Conservation (phyloP, 2,329 filamentous ascomycete species). For the Alternaria postmessia region DNA sequence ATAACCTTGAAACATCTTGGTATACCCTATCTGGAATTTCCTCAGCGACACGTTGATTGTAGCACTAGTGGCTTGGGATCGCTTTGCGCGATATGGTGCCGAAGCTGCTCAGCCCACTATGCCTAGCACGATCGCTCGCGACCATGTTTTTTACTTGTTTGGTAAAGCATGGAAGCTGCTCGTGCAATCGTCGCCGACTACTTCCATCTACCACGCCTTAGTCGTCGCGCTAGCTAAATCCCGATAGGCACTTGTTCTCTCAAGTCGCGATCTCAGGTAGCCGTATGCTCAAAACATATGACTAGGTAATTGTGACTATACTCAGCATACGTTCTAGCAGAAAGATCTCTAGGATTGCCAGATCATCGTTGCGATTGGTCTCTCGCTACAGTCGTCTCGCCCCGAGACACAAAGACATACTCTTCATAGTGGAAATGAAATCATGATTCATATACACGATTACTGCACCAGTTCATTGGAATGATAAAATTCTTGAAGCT, state of each 20-base stretch:
- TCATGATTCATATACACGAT: not conserved
- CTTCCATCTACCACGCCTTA: not conserved
- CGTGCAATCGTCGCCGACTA: not conserved
- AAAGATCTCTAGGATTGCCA: not conserved
- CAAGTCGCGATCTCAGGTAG: not conserved
- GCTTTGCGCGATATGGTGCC: not conserved
- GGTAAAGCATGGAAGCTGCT: not conserved
- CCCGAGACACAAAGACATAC: not conserved
- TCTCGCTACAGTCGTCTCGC: not conserved
- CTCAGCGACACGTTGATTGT: constrained; percentile 20
- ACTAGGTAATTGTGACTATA: not conserved
- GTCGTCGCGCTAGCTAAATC: not conserved
- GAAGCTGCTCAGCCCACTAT: not conserved
- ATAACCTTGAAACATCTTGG: constrained; percentile 19
- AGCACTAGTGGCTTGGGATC: constrained; percentile 35
- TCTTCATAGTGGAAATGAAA: not conserved
- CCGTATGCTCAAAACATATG: not conserved
- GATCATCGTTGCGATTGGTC: not conserved
- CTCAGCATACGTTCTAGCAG: not conserved
- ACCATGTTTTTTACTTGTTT: not conserved
- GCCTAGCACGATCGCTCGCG: not conserved
- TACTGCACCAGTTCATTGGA: not conserved
- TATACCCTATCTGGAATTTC: constrained; percentile 26
- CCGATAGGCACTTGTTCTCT: not conserved
- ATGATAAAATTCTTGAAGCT: not conserved